Base-by-base conservation (phyloP, 2,329 filamentous ascomycete genomes). In the Plenodomus biglobosus region DNA sequence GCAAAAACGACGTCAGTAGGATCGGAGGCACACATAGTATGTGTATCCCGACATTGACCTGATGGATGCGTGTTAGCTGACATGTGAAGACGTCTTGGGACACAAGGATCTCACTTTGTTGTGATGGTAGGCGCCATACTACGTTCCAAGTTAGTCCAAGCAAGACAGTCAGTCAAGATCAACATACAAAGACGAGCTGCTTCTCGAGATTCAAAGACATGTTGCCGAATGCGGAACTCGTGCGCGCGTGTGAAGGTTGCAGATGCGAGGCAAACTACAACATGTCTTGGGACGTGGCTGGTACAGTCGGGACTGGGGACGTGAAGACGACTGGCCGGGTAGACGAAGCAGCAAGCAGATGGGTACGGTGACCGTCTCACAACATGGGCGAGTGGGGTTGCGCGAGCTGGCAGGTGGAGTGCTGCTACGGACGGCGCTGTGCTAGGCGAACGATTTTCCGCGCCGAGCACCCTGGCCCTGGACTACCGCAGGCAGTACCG, bases 101-200 rank as follows among this genome's bases (percentile, higher is more conserved):
- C 22, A 32, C 16, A 45, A 48, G 37, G 44, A 48, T 55, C 73
- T 48, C 76, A 86, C 81, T 39, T 81, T 75, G 73, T 92, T 86
- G 67, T 88, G 84, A 73, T 94, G 89, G 69, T 94, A 92, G 50
- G 87, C 82, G 70, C 88, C 89, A 77, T 94, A 94, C 89, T 94
- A 58, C 10, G 19, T 42, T 46, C n/a, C 30, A 40, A 46, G 55
- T 64, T 40, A 64, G 58, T 44, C 22, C 19, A 8, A 5, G 38
- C 40, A 32, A 45, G 19, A 16, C 27, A 44, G 17, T 16, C 20
- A 20, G 19, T 43, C 49, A 32, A 34, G 49, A 44, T 53, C 48
- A 61, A 73, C 86, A 72, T 83, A 94, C 89, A 75, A 92, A 92
- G 73, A 83, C 84, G 64, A 94, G 79, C 68, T 92, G 89, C 70